These are phyloP conservation scores for Zoysia matrella DNA, from an alignment of 202 grass and related monocot genomes.

Conservation along the genomic window DNA sequence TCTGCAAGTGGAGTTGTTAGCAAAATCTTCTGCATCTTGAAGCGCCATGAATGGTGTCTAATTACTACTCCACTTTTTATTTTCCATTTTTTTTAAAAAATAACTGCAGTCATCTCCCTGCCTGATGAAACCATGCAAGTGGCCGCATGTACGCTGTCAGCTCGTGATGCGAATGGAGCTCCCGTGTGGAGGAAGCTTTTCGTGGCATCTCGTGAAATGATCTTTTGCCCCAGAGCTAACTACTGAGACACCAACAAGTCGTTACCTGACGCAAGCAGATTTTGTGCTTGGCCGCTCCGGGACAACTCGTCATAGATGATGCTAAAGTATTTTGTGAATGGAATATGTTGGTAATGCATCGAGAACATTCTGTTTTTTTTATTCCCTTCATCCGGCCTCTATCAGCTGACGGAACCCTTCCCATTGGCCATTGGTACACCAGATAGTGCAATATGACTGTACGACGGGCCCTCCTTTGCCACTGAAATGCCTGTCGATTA, in stretches of 20 bases:
- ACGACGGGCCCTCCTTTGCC: neutral
- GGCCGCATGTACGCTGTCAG: neutral
- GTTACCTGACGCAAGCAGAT: conserved; percentile 2
- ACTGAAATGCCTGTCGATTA: neutral
- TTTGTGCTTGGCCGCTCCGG: neutral
- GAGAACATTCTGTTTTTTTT: neutral
- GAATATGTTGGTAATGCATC: neutral
- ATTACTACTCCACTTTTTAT: no score
- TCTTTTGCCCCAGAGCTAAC: conserved; percentile 6
- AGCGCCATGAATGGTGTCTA: no score
- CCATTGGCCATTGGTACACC: neutral
- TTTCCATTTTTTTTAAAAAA: no score
- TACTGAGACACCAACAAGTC: neutral
- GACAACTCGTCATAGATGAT: conserved; percentile 19
- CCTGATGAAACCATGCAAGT: neutral
- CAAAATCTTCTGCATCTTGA: no score
- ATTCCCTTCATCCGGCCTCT: neutral
- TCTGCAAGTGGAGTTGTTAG: conserved; percentile 62
- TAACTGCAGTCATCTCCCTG: neutral
- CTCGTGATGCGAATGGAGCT: neutral
- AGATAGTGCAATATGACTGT: neutral
- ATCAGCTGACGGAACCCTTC: neutral
- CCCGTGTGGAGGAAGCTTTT: neutral
- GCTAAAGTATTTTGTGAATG: neutral
- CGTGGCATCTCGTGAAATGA: neutral